phyloP scores from a whole-genome alignment of 257 asterid genomes.

The Nicotiana paniculata region DNA sequence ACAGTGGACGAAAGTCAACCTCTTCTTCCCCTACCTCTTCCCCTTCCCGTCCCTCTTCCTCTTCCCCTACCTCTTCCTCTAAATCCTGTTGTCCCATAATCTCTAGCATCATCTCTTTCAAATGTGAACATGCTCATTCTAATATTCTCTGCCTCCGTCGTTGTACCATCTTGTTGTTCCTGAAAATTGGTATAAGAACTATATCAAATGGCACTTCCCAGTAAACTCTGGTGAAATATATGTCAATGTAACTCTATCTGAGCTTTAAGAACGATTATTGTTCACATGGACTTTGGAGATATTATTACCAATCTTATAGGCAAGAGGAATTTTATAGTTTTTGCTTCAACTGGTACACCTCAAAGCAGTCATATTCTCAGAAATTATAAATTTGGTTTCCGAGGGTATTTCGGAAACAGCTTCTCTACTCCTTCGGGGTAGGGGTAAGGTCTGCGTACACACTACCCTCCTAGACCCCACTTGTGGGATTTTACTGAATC shows the following conservation, averaged over 20 bases:
- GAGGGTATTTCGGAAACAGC: no score
- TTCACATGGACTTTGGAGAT: not conserved
- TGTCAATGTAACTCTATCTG: not conserved
- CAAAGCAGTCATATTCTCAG: not conserved
- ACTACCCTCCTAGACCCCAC: no score
- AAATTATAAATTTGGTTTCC: not conserved
- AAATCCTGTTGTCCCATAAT: slow-evolving; percentile 34
- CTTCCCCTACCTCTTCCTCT: slow-evolving; percentile 65
- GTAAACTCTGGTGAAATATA: not conserved
- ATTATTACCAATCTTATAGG: not conserved
- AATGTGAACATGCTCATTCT: slow-evolving; percentile 74
- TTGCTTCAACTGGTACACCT: not conserved
- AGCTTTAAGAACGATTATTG: not conserved
- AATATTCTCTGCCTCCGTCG: slow-evolving; percentile 47
- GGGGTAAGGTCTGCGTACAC: no score
- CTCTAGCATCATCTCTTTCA: slow-evolving; percentile 43
- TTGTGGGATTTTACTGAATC: no score
- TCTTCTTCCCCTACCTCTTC: slow-evolving; percentile 40
- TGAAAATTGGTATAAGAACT: slow-evolving; percentile 19
- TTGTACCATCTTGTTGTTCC: slow-evolving; percentile 41
- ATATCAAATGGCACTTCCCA: not conserved
- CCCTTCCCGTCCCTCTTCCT: slow-evolving; percentile 50
- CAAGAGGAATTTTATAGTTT: slow-evolving; percentile 4
- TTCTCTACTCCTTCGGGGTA: no score
- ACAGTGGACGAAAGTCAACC: slow-evolving; percentile 8